phyloP scores from a whole-genome alignment of 1,284 basidiomycete species.

The Fistulina hepatica region DNA sequence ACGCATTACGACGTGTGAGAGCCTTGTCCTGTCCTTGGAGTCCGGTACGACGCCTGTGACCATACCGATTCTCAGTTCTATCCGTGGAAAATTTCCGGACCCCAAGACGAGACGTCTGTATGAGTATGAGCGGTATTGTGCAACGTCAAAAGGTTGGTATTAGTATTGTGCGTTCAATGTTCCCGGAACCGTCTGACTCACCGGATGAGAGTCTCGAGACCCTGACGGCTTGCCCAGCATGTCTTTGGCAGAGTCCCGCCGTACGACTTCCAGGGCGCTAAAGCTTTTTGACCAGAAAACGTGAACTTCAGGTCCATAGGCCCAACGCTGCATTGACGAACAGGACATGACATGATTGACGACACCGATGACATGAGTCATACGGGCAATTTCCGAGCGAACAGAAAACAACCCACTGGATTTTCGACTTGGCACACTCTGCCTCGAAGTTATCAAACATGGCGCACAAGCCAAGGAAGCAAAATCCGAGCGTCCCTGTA shows the following conservation, averaged over 20 bases:
- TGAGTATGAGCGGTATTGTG: too few relatives aligned
- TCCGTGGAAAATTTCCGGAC: constrained; percentile 9
- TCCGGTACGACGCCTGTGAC: constrained; percentile 10
- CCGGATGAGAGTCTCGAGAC: constrained; percentile 2
- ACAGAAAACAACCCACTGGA: not conserved
- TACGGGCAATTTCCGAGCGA: not conserved
- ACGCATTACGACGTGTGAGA: constrained; percentile 12
- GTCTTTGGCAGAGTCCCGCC: not conserved
- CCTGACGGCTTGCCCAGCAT: not conserved
- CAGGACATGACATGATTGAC: not conserved
- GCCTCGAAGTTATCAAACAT: not conserved
- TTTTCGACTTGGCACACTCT: not conserved
- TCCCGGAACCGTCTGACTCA: too few relatives aligned
- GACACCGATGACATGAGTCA: not conserved
- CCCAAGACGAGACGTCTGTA: not conserved
- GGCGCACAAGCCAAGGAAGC: not conserved
- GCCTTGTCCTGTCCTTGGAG: constrained; percentile 7
- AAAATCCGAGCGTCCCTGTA: not conserved
- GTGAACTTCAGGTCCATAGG: not conserved
- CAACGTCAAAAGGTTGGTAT: too few relatives aligned
- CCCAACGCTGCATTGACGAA: too few relatives aligned
- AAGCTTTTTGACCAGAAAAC: not conserved
- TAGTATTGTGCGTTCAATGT: too few relatives aligned
- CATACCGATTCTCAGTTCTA: constrained; percentile 12
- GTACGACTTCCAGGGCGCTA: not conserved